Evolutionary conservation across 164 flowering plant genomes (phyloP).

Genomic region (Taxillus chinensis): DNA sequence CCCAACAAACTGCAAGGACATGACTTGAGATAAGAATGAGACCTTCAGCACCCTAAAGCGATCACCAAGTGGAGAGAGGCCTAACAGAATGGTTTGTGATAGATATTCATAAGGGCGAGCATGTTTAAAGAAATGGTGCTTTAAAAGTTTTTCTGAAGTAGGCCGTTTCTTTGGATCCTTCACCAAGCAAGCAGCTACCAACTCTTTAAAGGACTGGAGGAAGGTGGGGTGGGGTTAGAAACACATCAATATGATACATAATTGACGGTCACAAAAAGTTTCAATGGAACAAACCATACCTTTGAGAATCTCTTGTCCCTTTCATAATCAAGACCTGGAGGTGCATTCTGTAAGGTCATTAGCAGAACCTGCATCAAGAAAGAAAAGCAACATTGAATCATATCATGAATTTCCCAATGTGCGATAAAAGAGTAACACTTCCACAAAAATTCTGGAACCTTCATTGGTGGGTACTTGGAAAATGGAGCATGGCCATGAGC

Average conservation of each 20-base stretch:
- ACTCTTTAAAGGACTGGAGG: conserved; percentile 70
- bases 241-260: background rate
- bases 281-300: conserved; percentile 29
- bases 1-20: background rate
- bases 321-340: conserved; percentile 97
- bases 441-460: conserved; percentile 30
- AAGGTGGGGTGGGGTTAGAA: background rate
- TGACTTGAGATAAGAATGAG: background rate
- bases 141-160: conserved; percentile 77
- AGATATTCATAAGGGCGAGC: conserved; percentile 58
- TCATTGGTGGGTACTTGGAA: conserved; percentile 99
- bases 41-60: conserved; percentile 86
- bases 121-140: conserved; percentile 79
- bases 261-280: background rate
- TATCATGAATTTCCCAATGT: background rate
- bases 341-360: conserved; percentile 98
- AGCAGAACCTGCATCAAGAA: conserved; percentile 60
- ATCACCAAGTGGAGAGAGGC: conserved; percentile 80
- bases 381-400: background rate
- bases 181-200: conserved; percentile 91
- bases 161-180: conserved; percentile 98
- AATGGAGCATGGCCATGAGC: conserved; percentile 99
- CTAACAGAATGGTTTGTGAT: conserved; percentile 53
- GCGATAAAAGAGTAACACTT: background rate
- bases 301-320: conserved; percentile 87